Conservation (phyloP, 306 rosid genomes). For the Vachellia collinsii region DNA sequence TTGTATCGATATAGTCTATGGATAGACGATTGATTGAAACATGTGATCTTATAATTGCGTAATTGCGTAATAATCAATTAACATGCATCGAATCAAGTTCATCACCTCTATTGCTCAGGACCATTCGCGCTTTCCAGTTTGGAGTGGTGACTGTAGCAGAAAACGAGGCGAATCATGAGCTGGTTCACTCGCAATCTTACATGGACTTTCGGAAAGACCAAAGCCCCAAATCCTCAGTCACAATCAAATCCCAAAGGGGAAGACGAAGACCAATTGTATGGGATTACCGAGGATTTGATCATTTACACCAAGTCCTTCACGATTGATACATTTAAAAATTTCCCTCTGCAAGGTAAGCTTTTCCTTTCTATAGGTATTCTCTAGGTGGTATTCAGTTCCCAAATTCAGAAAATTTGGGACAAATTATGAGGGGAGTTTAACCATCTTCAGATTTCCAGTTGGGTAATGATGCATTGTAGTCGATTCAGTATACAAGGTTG, state of each 20-base stretch:
- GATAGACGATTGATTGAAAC: too few species aligned
- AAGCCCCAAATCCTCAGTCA: slow-evolving; percentile 40
- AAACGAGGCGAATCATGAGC: slow-evolving; percentile 43
- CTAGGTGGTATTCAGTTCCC: background rate
- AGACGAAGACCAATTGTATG: slow-evolving; percentile 47
- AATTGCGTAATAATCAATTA: background rate
- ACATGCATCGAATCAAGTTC: background rate
- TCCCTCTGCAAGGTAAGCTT: slow-evolving; percentile 67
- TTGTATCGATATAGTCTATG: background rate
- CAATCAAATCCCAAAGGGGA: slow-evolving; percentile 28
- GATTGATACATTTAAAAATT: slow-evolving; percentile 71
- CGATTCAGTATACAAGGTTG: background rate
- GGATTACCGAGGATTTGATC: slow-evolving; percentile 66
- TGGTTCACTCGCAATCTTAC: slow-evolving; percentile 70
- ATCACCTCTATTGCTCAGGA: background rate
- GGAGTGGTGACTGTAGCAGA: background rate
- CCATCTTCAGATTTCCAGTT: slow-evolving; percentile 13
- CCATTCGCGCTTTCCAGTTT: background rate
- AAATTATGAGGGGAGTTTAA: background rate
- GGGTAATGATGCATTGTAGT: background rate
- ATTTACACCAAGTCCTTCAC: slow-evolving; percentile 70
- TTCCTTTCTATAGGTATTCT: background rate
- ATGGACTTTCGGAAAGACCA: slow-evolving; percentile 32
- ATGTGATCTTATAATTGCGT: background rate
- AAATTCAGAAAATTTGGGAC: background rate